A percentile compares a stretch with the other conserved stretches of the same genome.
These are phyloP conservation scores for Anthracocystis panici-leucophaei DNA, from an alignment of 1,284 basidiomycete species.

Conservation along the genomic window DNA sequence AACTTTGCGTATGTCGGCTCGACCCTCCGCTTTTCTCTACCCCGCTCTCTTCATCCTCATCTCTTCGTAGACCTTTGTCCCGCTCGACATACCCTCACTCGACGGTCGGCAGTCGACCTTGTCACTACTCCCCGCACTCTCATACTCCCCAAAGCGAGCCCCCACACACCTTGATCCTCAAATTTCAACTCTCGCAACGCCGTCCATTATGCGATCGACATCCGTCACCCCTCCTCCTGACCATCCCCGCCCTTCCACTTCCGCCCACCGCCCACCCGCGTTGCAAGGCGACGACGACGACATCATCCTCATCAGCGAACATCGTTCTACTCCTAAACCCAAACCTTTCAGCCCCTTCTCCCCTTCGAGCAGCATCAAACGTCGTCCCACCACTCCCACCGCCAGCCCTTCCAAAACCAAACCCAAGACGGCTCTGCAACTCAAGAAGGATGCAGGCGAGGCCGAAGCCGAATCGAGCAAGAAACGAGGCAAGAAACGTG, in stretches of 20 bases:
- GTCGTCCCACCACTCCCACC: not conserved
- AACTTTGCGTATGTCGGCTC: not conserved
- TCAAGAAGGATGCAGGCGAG: not conserved
- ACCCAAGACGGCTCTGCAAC: not conserved
- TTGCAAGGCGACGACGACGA: conserved; percentile 12
- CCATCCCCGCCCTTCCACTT: not conserved
- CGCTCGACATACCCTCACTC: not conserved
- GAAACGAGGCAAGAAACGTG: conserved; percentile 7
- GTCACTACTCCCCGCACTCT: conserved; percentile 2
- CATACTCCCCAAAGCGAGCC: not conserved
- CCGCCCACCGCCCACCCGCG: not conserved
- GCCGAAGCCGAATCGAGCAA: no score
- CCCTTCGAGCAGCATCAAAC: conserved; percentile 4
- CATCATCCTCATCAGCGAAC: conserved; percentile 16
- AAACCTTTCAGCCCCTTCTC: not conserved
- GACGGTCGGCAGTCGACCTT: not conserved
- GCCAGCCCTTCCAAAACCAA: not conserved
- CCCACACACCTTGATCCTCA: not conserved
- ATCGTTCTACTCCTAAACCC: not conserved
- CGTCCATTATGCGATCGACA: conserved; percentile 10
- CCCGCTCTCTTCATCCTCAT: not conserved
- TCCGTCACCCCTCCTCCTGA: conserved; percentile 9
- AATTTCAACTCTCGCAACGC: not conserved
- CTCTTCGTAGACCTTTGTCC: no score
- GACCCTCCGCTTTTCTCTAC: not conserved